phyloP scores from a whole-genome alignment of 1,139 yeast species.

The Pichia sp. region DNA sequence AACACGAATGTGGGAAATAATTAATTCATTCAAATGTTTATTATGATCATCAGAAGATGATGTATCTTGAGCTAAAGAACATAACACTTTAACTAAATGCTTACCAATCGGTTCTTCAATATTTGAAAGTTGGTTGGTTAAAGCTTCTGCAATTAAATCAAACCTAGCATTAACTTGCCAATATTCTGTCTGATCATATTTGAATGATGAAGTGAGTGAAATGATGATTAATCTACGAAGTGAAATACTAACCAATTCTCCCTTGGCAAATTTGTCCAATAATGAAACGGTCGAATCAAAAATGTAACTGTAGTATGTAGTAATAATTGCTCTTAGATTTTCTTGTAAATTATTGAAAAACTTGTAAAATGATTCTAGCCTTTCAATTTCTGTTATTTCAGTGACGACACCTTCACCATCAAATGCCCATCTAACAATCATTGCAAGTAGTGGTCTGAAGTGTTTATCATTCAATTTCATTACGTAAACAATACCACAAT shows the following conservation, averaged over 20 bases:
- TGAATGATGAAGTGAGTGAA: constrained; percentile 72
- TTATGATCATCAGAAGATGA: constrained; percentile 83
- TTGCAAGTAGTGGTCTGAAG: constrained; percentile 86
- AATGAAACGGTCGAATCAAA: constrained; percentile 62
- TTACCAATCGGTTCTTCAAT: constrained; percentile 70
- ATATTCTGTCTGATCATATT: constrained; percentile 85
- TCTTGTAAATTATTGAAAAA: constrained; percentile 83
- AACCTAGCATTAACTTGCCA: constrained; percentile 89
- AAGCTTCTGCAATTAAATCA: constrained; percentile 56
- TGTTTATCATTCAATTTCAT: constrained; percentile 89
- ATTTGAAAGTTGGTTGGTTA: constrained; percentile 58
- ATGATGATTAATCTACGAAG: constrained; percentile 66
- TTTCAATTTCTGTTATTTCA: constrained; percentile 42
- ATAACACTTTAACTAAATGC: constrained; percentile 71
- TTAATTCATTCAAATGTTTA: constrained; percentile 49
- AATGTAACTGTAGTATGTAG: constrained; percentile 80
- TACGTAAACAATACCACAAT: constrained; percentile 69
- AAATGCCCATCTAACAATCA: constrained; percentile 88
- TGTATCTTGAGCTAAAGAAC: constrained; percentile 62
- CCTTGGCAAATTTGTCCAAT: constrained; percentile 41
- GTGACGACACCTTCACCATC: constrained; percentile 64
- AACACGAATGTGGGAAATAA: constrained; percentile 48
- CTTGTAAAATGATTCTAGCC: constrained; percentile 72
- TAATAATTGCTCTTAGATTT: constrained; percentile 76
- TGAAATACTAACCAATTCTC: constrained; percentile 43